Conservation (phyloP, 345 rosid species). For the Cardamine chenopodiifolia region DNA sequence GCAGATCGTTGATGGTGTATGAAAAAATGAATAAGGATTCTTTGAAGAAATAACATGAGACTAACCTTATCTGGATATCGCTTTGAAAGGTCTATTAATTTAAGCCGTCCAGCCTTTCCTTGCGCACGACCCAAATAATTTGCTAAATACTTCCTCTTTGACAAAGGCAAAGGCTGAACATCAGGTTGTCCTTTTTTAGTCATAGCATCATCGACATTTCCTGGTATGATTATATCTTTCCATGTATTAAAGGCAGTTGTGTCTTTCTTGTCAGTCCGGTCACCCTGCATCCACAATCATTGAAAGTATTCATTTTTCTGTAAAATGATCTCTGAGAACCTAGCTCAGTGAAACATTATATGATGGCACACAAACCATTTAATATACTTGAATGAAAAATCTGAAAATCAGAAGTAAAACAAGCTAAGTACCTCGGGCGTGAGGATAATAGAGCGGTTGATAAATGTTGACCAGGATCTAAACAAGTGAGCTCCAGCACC, state of each 20-base stretch:
- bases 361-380: not conserved
- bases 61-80: slow-evolving; percentile 82
- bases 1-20: not conserved
- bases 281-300: slow-evolving; percentile 63
- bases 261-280: slow-evolving; percentile 92
- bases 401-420: not conserved
- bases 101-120: slow-evolving; percentile 81
- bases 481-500: slow-evolving; percentile 86
- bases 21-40: not conserved
- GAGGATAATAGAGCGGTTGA: slow-evolving; percentile 78
- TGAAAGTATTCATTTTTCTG: slow-evolving; percentile 10
- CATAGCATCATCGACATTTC: slow-evolving; percentile 92
- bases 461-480: slow-evolving; percentile 71
- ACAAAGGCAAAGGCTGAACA: slow-evolving; percentile 77
- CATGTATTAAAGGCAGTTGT: slow-evolving; percentile 90
- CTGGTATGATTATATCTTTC: slow-evolving; percentile 97
- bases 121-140: slow-evolving; percentile 96
- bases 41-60: slow-evolving; percentile 6
- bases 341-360: not conserved
- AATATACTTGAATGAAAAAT: not conserved
- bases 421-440: slow-evolving; percentile 71
- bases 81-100: slow-evolving; percentile 77
- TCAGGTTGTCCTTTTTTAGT: slow-evolving; percentile 52
- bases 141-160: slow-evolving; percentile 76
- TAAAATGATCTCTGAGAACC: slow-evolving; percentile 12